Conservation (phyloP, 2,329 filamentous ascomycete species). For the Huntiella abstrusa region DNA sequence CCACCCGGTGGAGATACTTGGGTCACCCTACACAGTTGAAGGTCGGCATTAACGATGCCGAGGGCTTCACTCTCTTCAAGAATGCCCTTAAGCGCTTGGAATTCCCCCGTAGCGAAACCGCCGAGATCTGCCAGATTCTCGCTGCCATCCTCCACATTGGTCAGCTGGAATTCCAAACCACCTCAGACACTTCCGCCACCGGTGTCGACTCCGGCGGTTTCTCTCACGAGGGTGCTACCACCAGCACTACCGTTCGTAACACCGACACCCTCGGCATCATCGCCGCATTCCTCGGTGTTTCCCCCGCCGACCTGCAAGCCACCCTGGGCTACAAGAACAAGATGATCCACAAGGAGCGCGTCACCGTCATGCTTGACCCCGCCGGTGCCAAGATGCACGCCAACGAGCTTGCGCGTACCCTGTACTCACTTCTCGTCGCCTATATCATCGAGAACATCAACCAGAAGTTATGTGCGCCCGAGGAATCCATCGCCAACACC, state of each 20-base stretch:
- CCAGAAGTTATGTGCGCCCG: constrained; percentile 66
- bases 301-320: constrained; percentile 60
- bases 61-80: constrained; percentile 96
- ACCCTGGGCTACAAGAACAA: constrained; percentile 93
- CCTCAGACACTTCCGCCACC: constrained; percentile 56
- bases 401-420: constrained; percentile 77
- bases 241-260: constrained; percentile 74
- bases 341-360: constrained; percentile 84
- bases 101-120: constrained; percentile 82
- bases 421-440: constrained; percentile 85
- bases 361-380: constrained; percentile 96
- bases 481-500: constrained; percentile 82
- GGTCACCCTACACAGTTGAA: constrained; percentile 94
- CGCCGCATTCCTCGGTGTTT: constrained; percentile 85
- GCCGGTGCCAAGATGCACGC: constrained; percentile 78
- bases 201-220: constrained; percentile 91
- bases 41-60: constrained; percentile 86
- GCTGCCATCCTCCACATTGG: constrained; percentile 93
- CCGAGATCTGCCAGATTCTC: constrained; percentile 88
- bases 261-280: constrained; percentile 74
- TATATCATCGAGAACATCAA: constrained; percentile 91
- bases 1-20: constrained; percentile 86
- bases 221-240: constrained; percentile 82
- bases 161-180: constrained; percentile 80
- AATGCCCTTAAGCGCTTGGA: constrained; percentile 85